Evolutionary conservation across 345 rosid species (phyloP).

Genomic region (Euphorbia peplus): DNA sequence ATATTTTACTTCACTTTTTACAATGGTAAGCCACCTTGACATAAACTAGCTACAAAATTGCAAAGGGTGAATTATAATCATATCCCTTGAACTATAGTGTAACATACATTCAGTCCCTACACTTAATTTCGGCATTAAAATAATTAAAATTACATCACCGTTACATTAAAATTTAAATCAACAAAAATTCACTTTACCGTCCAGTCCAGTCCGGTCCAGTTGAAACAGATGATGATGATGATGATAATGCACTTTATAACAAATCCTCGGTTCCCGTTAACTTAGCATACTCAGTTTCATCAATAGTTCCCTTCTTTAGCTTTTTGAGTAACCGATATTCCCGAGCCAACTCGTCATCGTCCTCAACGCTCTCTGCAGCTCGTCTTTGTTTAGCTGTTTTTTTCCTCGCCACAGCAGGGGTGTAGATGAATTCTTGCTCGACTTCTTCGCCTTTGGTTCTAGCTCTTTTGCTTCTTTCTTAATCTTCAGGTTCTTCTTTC

Average conservation of each 20-base stretch:
- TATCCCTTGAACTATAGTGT: too few species aligned
- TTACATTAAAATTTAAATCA: too few species aligned
- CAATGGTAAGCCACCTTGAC: too few species aligned
- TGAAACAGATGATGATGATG: not conserved
- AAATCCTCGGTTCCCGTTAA: slow-evolving; percentile 71
- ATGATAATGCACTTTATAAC: slow-evolving; percentile 24
- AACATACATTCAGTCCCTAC: too few species aligned
- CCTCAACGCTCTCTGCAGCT: slow-evolving; percentile 66
- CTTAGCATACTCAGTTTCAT: slow-evolving; percentile 65
- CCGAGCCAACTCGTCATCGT: slow-evolving; percentile 64
- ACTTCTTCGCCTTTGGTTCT: slow-evolving; percentile 44
- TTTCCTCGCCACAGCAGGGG: slow-evolving; percentile 40
- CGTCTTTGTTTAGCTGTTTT: slow-evolving; percentile 83
- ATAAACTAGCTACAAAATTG: too few species aligned
- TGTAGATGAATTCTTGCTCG: slow-evolving; percentile 33
- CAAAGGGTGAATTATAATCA: too few species aligned
- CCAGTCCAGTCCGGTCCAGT: not conserved
- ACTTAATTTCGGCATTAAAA: too few species aligned
- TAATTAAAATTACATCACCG: too few species aligned
- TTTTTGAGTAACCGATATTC: slow-evolving; percentile 64
- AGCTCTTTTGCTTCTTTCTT: slow-evolving; percentile 52
- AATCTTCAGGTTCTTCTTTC: slow-evolving; percentile 54
- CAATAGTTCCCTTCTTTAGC: slow-evolving; percentile 61
- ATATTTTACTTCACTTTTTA: too few species aligned
- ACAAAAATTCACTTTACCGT: too few species aligned